phyloP scores from a whole-genome alignment of 129 eudicot species.

The Lactuca saligna region DNA sequence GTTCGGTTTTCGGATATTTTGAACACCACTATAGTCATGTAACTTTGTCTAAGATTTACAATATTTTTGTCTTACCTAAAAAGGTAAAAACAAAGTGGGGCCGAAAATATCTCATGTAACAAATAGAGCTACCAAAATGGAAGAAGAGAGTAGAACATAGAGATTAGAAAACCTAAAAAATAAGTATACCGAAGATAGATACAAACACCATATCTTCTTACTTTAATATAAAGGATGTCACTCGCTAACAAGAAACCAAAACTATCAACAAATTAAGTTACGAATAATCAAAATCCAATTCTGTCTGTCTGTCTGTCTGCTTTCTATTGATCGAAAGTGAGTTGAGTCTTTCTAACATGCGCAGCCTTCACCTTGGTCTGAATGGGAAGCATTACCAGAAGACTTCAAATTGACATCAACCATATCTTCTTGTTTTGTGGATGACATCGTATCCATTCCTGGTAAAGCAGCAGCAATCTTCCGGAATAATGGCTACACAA shows the following conservation, averaged over 20 bases:
- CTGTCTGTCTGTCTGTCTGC: not conserved
- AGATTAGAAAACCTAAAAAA: constrained; percentile 4
- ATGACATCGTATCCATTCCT: constrained; percentile 82
- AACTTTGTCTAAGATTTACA: no score
- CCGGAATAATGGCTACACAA: constrained; percentile 72
- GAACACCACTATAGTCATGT: no score
- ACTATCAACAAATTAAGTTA: constrained; percentile 30
- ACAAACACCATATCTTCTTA: constrained; percentile 26
- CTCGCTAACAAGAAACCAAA: constrained; percentile 16
- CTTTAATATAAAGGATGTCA: constrained; percentile 13
- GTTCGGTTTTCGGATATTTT: no score
- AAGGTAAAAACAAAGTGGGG: no score
- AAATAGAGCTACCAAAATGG: not conserved
- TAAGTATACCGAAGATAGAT: constrained; percentile 29
- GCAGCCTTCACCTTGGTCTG: constrained; percentile 88
- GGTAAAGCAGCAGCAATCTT: constrained; percentile 91
- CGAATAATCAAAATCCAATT: not conserved
- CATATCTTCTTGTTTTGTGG: constrained; percentile 89
- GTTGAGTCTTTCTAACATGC: constrained; percentile 44
- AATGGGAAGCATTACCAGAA: constrained; percentile 44
- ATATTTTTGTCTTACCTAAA: no score
- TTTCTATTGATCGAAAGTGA: not conserved
- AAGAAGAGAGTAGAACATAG: not conserved
- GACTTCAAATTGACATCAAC: constrained; percentile 89
- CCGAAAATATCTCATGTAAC: not conserved